phyloP scores from a whole-genome alignment of 768 basidiomycete genomes.

The Calocera viscosa region DNA sequence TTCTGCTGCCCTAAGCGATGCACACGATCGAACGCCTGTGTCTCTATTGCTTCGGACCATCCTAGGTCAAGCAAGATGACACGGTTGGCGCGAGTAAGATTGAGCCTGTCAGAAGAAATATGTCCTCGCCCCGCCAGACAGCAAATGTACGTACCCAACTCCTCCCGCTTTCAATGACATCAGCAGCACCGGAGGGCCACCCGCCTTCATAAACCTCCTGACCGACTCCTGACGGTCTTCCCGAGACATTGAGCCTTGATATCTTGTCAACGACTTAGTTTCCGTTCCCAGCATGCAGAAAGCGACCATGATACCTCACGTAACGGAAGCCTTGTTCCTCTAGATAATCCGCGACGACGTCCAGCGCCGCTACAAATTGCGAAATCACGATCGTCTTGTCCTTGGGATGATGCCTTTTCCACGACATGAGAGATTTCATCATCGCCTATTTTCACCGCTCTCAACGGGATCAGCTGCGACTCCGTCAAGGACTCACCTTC shows the following conservation, averaged over 20 bases:
- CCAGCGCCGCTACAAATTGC: background rate
- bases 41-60: conserved; percentile 52
- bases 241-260: conserved; percentile 49
- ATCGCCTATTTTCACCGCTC: background rate
- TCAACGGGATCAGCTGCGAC: background rate
- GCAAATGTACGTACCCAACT: conserved; percentile 29
- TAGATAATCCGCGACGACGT: background rate
- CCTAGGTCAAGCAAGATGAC: conserved; percentile 52
- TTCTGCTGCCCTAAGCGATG: conserved; percentile 47
- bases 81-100: conserved; percentile 50
- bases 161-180: conserved; percentile 56
- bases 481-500: background rate
- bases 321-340: conserved; percentile 31
- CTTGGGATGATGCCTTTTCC: background rate
- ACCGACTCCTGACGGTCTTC: conserved; percentile 43
- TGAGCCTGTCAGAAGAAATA: conserved; percentile 33
- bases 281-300: background rate
- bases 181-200: conserved; percentile 41
- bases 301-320: conserved; percentile 34
- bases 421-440: background rate
- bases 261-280: conserved; percentile 27
- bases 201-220: conserved; percentile 46
- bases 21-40: conserved; percentile 48
- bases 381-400: background rate
- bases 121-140: background rate